Evolutionary conservation across 768 basidiomycete genomes (phyloP).

Genomic region (Pisolithus albus): DNA sequence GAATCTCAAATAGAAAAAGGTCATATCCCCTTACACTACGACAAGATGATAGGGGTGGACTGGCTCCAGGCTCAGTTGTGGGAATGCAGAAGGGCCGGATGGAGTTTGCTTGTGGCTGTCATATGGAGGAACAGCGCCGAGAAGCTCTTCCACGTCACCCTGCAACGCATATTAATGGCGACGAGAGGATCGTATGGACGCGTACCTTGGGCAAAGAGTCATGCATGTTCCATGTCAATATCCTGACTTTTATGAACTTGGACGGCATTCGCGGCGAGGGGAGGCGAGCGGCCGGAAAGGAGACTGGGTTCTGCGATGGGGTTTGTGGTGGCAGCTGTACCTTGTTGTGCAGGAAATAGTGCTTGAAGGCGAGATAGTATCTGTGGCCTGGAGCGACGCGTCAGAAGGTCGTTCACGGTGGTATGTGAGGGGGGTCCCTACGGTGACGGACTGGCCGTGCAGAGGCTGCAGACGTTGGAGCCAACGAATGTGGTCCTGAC

Average conservation of each 20-base stretch:
- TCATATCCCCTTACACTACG: constrained; percentile 50
- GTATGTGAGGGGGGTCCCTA: not conserved
- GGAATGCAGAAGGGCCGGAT: constrained; percentile 29
- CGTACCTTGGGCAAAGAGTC: constrained; percentile 69
- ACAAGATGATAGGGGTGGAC: constrained; percentile 71
- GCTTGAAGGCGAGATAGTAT: constrained; percentile 47
- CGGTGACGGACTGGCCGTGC: constrained; percentile 6
- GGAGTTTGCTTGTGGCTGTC: constrained; percentile 26
- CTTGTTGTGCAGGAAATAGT: constrained; percentile 38
- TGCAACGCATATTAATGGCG: constrained; percentile 22
- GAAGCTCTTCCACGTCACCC: constrained; percentile 68
- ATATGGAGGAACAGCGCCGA: constrained; percentile 50
- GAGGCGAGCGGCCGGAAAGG: constrained; percentile 18
- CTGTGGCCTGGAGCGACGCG: constrained; percentile 22
- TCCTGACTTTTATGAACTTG: constrained; percentile 56
- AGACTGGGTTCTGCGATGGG: constrained; percentile 15
- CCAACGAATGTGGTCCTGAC: not conserved
- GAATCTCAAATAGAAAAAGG: constrained; percentile 1
- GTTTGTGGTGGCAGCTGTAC: constrained; percentile 13
- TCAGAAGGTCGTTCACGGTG: not conserved
- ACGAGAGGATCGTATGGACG: not conserved
- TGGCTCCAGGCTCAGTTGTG: constrained; percentile 42
- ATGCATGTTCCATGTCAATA: constrained; percentile 84
- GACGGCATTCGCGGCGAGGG: constrained; percentile 21
- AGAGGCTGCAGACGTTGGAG: constrained; percentile 10